A percentile compares a stretch with the other conserved stretches of the same genome.
These are phyloP conservation scores for Davidsoniella virescens DNA, from an alignment of 2,329 filamentous ascomycete species.

Conservation along the genomic window DNA sequence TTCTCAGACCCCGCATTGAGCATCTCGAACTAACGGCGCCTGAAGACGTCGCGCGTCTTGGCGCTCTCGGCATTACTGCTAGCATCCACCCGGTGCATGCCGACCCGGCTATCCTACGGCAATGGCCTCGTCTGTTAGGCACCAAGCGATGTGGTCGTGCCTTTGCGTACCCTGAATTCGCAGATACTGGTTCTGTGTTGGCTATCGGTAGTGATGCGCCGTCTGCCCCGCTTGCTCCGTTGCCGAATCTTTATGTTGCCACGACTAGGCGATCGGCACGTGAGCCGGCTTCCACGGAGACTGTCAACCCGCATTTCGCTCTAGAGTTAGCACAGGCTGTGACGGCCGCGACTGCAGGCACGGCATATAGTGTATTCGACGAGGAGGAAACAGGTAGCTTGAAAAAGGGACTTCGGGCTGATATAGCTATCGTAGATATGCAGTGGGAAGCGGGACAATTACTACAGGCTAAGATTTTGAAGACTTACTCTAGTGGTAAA, in stretches of 20 bases:
- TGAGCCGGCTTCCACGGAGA: slow-evolving; percentile 25
- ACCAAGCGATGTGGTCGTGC: slow-evolving; percentile 36
- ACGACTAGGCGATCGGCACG: slow-evolving; percentile 39
- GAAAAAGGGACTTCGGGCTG: slow-evolving; percentile 35
- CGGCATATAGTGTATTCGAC: slow-evolving; percentile 41
- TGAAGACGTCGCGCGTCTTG: slow-evolving; percentile 39
- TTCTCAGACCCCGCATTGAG: slow-evolving; percentile 44
- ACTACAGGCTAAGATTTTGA: slow-evolving; percentile 27
- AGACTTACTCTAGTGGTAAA: slow-evolving; percentile 38
- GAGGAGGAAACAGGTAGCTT: slow-evolving; percentile 38
- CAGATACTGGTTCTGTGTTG: slow-evolving; percentile 34
- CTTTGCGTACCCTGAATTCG: slow-evolving; percentile 48
- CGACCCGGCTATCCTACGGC: slow-evolving; percentile 43
- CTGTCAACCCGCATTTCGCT: slow-evolving; percentile 36
- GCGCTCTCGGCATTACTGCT: slow-evolving; percentile 41
- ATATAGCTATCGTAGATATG: slow-evolving; percentile 35
- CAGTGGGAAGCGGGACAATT: slow-evolving; percentile 30
- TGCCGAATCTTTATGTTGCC: slow-evolving; percentile 42
- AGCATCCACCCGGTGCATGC: slow-evolving; percentile 42
- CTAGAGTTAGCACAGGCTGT: slow-evolving; percentile 37
- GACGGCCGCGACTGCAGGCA: slow-evolving; percentile 35
- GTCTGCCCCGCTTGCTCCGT: slow-evolving; percentile 37
- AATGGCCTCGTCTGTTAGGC: slow-evolving; percentile 43
- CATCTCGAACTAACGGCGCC: slow-evolving; percentile 43
- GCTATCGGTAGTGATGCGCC: slow-evolving; percentile 44